A percentile compares a stretch with the other conserved stretches of the same genome.
Evolutionary conservation across 177 flowering plant genomes (phyloP).

Genomic region (Vitis hybrid): DNA sequence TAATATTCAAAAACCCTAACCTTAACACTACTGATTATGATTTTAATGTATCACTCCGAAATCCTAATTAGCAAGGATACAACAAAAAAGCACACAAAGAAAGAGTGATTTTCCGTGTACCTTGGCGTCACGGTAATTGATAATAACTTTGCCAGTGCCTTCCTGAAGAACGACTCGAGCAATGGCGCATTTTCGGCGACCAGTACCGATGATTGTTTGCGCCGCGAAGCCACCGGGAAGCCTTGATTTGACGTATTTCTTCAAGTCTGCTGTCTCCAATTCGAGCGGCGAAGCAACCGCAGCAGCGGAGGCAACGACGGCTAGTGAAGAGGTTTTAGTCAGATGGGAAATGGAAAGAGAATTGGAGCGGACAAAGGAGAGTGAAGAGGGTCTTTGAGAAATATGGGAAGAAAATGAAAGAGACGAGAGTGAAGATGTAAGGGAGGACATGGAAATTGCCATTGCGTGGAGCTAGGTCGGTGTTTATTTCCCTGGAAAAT

Average conservation of each 20-base stretch:
- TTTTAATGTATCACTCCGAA: too few species aligned
- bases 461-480: constrained; percentile 15
- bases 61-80: too few species aligned
- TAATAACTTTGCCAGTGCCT: constrained; percentile 78
- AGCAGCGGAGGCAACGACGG: constrained; percentile 32
- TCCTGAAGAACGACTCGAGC: constrained; percentile 96
- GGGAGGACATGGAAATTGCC: constrained; percentile 62
- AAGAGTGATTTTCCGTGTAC: constrained; percentile 29
- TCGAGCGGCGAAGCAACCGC: constrained; percentile 23
- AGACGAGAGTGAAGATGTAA: constrained; percentile 64
- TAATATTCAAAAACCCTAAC: too few species aligned
- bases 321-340: constrained; percentile 16
- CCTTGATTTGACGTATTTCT: constrained; percentile 68
- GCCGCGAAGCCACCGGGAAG: constrained; percentile 98
- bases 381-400: constrained; percentile 39
- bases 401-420: constrained; percentile 74
- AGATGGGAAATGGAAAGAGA: constrained; percentile 23
- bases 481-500: background rate
- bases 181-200: constrained; percentile 82
- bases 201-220: constrained; percentile 76
- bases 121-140: constrained; percentile 92
- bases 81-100: background rate
- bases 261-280: constrained; percentile 43
- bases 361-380: constrained; percentile 22
- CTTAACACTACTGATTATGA: too few species aligned